Conservation (phyloP, 768 basidiomycete species). For the Lactarius evosmus region DNA sequence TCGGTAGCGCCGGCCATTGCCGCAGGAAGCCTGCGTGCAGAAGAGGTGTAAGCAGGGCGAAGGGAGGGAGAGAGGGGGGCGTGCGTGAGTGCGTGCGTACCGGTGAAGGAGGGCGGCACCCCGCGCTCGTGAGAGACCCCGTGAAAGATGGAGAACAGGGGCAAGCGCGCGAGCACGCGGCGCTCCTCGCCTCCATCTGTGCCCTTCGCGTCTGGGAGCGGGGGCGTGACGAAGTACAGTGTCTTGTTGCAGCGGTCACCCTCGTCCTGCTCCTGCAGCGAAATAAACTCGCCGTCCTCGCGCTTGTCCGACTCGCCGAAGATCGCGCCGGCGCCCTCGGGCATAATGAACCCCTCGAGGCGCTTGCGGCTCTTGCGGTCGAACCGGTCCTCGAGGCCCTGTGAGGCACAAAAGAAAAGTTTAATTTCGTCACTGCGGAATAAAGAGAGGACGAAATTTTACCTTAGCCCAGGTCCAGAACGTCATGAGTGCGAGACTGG, state of each 20-base stretch:
- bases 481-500: conserved; percentile 45
- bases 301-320: background rate
- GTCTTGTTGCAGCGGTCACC: background rate
- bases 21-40: conserved; percentile 48
- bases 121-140: conserved; percentile 21
- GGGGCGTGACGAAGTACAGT: conserved; percentile 18
- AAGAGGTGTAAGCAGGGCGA: conserved; percentile 5
- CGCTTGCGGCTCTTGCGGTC: conserved; percentile 56
- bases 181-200: conserved; percentile 7
- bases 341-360: conserved; percentile 51
- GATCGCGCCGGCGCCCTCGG: conserved; percentile 29
- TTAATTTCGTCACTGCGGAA: background rate
- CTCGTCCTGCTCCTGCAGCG: background rate
- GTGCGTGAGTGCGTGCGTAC: conserved; percentile 33
- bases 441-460: background rate
- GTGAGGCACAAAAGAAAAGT: background rate
- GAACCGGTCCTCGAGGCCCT: conserved; percentile 59
- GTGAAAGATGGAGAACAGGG: conserved; percentile 25
- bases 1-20: conserved; percentile 66
- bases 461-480: conserved; percentile 69
- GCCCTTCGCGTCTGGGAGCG: background rate
- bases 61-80: background rate
- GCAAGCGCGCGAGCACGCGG: conserved; percentile 17
- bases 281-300: background rate
- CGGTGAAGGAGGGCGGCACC: conserved; percentile 57